phyloP scores from a whole-genome alignment of 495 filamentous ascomycete species.

The Podospora didyma region DNA sequence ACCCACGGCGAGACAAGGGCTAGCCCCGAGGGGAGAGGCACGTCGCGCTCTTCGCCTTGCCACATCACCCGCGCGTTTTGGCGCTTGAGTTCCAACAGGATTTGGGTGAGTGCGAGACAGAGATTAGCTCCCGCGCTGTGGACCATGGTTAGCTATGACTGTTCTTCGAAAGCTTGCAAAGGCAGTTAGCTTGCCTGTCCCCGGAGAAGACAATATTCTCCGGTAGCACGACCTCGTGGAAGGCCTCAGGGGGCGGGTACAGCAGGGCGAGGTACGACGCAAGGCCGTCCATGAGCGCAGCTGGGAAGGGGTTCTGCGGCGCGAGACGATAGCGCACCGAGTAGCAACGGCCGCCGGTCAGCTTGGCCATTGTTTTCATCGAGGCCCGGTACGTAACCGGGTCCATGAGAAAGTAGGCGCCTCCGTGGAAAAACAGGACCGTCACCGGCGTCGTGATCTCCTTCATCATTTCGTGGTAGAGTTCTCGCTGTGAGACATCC shows the following conservation, averaged over 20 bases:
- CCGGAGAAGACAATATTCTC: slow-evolving; percentile 74
- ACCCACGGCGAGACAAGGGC: slow-evolving; percentile 63
- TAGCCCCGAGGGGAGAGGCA: slow-evolving; percentile 71
- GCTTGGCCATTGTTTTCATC: slow-evolving; percentile 45
- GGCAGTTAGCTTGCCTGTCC: slow-evolving; percentile 44
- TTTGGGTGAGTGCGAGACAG: slow-evolving; percentile 64
- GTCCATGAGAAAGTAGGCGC: slow-evolving; percentile 79
- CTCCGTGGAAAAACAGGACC: slow-evolving; percentile 85
- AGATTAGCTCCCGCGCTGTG: slow-evolving; percentile 78
- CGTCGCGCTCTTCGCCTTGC: slow-evolving; percentile 50
- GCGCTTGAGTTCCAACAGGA: slow-evolving; percentile 66
- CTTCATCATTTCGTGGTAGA: slow-evolving; percentile 67
- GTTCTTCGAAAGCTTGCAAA: too few relatives aligned
- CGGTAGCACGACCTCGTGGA: slow-evolving; percentile 66
- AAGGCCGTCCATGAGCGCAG: slow-evolving; percentile 78
- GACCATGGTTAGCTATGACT: background rate
- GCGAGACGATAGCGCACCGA: slow-evolving; percentile 84
- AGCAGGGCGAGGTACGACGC: slow-evolving; percentile 78
- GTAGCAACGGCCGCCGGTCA: slow-evolving; percentile 58
- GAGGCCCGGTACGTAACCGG: slow-evolving; percentile 59
- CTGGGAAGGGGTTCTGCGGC: slow-evolving; percentile 79
- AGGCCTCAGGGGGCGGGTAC: slow-evolving; percentile 68
- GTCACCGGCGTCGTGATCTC: slow-evolving; percentile 65
- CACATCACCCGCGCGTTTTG: slow-evolving; percentile 52
- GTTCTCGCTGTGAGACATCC: slow-evolving; percentile 61